phyloP scores from a whole-genome alignment of 2,329 filamentous ascomycete genomes.

The Mycocentrospora acerina region DNA sequence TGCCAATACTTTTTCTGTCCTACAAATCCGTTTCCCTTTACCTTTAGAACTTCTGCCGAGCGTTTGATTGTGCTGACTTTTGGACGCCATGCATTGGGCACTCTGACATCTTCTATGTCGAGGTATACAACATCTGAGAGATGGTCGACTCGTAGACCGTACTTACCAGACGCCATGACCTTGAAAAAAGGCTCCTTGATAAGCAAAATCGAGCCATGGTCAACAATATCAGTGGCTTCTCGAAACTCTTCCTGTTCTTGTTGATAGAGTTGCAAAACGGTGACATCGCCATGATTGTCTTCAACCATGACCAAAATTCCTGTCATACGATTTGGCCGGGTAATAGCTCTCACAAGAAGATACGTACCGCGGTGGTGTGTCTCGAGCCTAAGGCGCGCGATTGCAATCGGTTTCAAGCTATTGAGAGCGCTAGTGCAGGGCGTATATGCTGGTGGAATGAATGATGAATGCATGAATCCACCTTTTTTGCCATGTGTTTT shows the following conservation, averaged over 20 bases:
- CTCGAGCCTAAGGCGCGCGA: conserved; percentile 40
- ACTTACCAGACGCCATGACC: conserved; percentile 39
- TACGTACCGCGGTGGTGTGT: conserved; percentile 45
- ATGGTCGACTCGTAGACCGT: conserved; percentile 56
- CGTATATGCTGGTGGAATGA: conserved; percentile 20
- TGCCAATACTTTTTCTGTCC: conserved; percentile 12
- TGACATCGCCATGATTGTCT: conserved; percentile 7
- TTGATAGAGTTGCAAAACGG: conserved; percentile 18
- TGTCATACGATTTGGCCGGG: conserved; percentile 14
- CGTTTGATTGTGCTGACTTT: not conserved
- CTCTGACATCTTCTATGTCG: conserved; percentile 34
- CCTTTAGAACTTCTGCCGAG: conserved; percentile 11
- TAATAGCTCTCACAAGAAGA: conserved; percentile 36
- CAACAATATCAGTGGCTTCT: conserved; percentile 34
- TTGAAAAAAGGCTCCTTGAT: conserved; percentile 57
- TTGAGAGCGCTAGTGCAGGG: conserved; percentile 16
- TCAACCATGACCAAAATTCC: conserved; percentile 10
- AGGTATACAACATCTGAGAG: conserved; percentile 51
- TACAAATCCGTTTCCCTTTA: conserved; percentile 13
- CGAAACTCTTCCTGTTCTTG: conserved; percentile 35
- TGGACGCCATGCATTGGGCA: conserved; percentile 45
- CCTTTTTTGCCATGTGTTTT: not conserved
- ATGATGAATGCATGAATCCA: conserved; percentile 10
- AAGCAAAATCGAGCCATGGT: conserved; percentile 29
- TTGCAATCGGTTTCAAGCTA: conserved; percentile 17